Evolutionary conservation across 1,284 basidiomycete genomes (phyloP).

Genomic region (Peniophora sp.): DNA sequence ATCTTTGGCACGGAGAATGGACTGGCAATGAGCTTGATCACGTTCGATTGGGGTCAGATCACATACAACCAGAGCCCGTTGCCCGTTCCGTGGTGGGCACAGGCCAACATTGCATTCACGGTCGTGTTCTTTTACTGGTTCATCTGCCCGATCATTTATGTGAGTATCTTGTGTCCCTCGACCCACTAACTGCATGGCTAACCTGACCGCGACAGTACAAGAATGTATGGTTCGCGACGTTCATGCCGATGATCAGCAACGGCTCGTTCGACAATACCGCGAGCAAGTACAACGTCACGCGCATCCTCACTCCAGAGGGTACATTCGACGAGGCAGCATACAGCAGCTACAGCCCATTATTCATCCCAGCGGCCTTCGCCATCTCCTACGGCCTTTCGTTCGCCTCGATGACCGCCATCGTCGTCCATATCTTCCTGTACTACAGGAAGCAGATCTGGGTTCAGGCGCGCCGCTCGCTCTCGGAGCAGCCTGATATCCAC

Average conservation of each 20-base stretch:
- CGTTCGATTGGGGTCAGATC: conserved; percentile 65
- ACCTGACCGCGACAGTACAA: conserved; percentile 16
- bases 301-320: conserved; percentile 49
- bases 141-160: conserved; percentile 50
- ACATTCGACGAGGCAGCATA: conserved; percentile 61
- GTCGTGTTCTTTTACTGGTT: conserved; percentile 71
- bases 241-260: conserved; percentile 41
- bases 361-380: conserved; percentile 56
- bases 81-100: conserved; percentile 56
- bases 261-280: conserved; percentile 58
- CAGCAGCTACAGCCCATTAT: conserved; percentile 73
- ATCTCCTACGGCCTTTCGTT: conserved; percentile 42
- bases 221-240: conserved; percentile 32
- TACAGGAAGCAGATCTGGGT: conserved; percentile 68
- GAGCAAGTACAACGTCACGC: conserved; percentile 52
- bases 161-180: not conserved
- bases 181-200: not conserved
- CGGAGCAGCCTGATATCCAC: conserved; percentile 81
- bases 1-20: conserved; percentile 76
- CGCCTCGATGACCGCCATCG: conserved; percentile 53
- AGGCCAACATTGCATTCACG: conserved; percentile 69
- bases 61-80: conserved; percentile 43
- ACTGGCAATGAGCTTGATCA: conserved; percentile 58
- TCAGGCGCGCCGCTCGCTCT: conserved; percentile 47
- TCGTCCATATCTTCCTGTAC: conserved; percentile 70